Conservation (phyloP, 2,329 filamentous ascomycete species). For the Penicillium sp. region DNA sequence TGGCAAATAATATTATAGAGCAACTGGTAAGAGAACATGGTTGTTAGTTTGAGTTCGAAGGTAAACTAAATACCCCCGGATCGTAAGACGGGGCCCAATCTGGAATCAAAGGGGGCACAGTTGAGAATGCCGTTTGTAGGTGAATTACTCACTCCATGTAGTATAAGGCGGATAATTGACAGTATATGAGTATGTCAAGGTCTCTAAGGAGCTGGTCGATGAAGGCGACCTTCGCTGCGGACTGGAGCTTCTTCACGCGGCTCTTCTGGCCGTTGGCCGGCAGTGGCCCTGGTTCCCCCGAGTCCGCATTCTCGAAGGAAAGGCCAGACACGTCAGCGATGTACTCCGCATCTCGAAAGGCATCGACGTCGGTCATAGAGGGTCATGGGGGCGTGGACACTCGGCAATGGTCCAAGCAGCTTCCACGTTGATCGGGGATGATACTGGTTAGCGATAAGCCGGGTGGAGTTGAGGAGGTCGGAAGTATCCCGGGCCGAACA, state of each 20-base stretch:
- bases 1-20: slow-evolving; percentile 60
- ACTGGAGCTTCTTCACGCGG: slow-evolving; percentile 39
- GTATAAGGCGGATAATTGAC: slow-evolving; percentile 64
- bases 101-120: background rate
- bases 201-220: slow-evolving; percentile 62
- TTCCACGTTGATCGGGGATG: background rate
- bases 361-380: slow-evolving; percentile 53
- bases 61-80: background rate
- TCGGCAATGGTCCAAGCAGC: slow-evolving; percentile 22
- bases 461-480: slow-evolving; percentile 18
- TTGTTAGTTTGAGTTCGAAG: background rate
- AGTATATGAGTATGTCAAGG: slow-evolving; percentile 64
- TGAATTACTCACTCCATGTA: slow-evolving; percentile 62
- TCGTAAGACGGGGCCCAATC: background rate
- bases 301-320: slow-evolving; percentile 33
- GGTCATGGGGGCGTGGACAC: slow-evolving; percentile 45
- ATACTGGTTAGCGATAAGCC: slow-evolving; percentile 13
- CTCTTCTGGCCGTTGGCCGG: slow-evolving; percentile 23
- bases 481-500: slow-evolving; percentile 26
- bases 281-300: slow-evolving; percentile 16
- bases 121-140: too few species aligned
- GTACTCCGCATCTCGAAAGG: slow-evolving; percentile 52
- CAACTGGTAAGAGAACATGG: slow-evolving; percentile 48
- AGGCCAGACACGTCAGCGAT: slow-evolving; percentile 51
- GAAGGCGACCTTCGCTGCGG: slow-evolving; percentile 48